A percentile compares a stretch with the other conserved stretches of the same genome.
phyloP scores from a whole-genome alignment of 129 eudicot genomes.

The Solidago caesia region DNA sequence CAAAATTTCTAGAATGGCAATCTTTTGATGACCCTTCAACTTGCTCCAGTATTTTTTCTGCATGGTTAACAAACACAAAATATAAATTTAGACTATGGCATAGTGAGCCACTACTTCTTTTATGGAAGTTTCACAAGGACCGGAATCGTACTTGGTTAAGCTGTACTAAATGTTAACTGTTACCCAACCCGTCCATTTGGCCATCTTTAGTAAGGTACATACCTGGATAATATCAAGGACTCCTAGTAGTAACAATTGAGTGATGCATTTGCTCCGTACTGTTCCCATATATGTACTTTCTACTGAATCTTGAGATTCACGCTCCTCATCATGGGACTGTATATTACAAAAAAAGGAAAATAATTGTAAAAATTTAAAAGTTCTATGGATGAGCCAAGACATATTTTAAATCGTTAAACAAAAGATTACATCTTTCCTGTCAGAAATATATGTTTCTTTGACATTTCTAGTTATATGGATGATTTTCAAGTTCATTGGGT shows the following conservation, averaged over 20 bases:
- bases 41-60: constrained; percentile 88
- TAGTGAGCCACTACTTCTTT: not conserved
- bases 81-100: not conserved
- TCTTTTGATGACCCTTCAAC: constrained; percentile 68
- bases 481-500: not conserved
- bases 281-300: constrained; percentile 51
- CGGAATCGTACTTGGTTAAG: not conserved
- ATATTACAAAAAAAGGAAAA: constrained; percentile 12
- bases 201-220: not conserved
- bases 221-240: constrained; percentile 44
- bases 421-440: not conserved
- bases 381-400: not conserved
- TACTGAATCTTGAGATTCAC: constrained; percentile 47
- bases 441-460: not conserved
- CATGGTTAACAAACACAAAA: constrained; percentile 24
- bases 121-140: not conserved
- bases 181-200: not conserved
- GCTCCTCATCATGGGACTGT: constrained; percentile 55
- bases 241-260: constrained; percentile 40
- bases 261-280: constrained; percentile 39
- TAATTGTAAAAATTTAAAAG: not conserved
- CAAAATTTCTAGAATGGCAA: constrained; percentile 64
- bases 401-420: not conserved
- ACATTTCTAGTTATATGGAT: not conserved
- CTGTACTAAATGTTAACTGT: not conserved